Evolutionary conservation across 2,329 filamentous ascomycete species (phyloP).

Genomic region (Fusarium hostae): DNA sequence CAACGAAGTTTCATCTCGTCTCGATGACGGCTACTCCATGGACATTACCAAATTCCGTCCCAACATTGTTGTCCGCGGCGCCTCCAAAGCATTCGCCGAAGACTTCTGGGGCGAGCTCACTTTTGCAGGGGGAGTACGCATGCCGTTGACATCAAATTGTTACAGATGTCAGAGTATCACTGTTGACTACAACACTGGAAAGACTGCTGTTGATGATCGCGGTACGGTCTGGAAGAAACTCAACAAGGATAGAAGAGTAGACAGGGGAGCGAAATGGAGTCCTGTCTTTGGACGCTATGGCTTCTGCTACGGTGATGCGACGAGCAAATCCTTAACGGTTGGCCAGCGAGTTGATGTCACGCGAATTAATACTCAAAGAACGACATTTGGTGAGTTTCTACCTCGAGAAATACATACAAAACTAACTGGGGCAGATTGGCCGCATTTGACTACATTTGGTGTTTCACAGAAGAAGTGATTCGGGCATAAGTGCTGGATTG

Average conservation of each 20-base stretch:
- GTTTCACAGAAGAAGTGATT: slow-evolving; percentile 23
- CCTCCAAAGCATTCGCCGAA: slow-evolving; percentile 29
- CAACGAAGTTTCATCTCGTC: slow-evolving; percentile 26
- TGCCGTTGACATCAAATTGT: slow-evolving; percentile 39
- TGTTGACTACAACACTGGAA: slow-evolving; percentile 38
- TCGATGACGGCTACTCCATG: slow-evolving; percentile 23
- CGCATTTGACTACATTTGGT: slow-evolving; percentile 27
- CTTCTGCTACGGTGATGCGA: slow-evolving; percentile 33
- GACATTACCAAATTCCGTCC: slow-evolving; percentile 43
- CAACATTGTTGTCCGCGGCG: slow-evolving; percentile 38
- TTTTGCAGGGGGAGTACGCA: slow-evolving; percentile 27
- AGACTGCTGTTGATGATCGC: slow-evolving; percentile 32
- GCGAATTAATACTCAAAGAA: slow-evolving; percentile 24
- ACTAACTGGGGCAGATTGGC: slow-evolving; percentile 30
- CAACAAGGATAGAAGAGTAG: slow-evolving; percentile 41
- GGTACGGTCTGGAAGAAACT: slow-evolving; percentile 41
- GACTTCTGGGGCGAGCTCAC: slow-evolving; percentile 40
- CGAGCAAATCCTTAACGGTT: neutral
- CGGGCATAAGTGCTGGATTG: fast-evolving
- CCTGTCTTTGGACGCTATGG: slow-evolving; percentile 42
- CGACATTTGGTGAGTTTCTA: slow-evolving; percentile 31
- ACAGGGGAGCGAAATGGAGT: slow-evolving; percentile 39
- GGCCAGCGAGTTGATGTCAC: slow-evolving; percentile 32
- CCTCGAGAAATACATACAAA: fast-evolving
- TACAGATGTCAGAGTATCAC: slow-evolving; percentile 43